Evolutionary conservation across 768 basidiomycete genomes (phyloP).

Genomic region (Agaricus subrufescens): DNA sequence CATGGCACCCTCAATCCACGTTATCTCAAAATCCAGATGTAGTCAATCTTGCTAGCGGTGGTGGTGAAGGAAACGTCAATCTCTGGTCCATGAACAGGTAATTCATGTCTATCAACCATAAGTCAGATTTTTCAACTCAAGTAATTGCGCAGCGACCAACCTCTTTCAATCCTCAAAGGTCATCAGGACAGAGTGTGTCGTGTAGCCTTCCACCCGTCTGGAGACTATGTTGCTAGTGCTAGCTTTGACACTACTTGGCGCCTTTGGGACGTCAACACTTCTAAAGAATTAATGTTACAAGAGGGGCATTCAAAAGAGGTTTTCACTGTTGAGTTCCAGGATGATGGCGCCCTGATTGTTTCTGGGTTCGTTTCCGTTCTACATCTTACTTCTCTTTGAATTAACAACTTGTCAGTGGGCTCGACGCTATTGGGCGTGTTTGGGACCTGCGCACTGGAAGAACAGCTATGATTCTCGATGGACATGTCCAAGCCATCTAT

Average conservation of each 20-base stretch:
- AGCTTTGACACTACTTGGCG: slow-evolving; percentile 98
- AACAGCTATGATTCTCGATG: slow-evolving; percentile 97
- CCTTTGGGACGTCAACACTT: slow-evolving; percentile 86
- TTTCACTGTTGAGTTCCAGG: slow-evolving; percentile 92
- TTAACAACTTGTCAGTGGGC: slow-evolving; percentile 50
- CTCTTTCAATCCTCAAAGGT: slow-evolving; percentile 81
- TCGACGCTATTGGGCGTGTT: slow-evolving; percentile 94
- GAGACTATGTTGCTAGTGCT: slow-evolving; percentile 88
- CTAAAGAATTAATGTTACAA: slow-evolving; percentile 81
- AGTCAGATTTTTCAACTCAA: slow-evolving; percentile 4
- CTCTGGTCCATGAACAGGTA: slow-evolving; percentile 89
- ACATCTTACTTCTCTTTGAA: background rate
- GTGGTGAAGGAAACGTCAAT: slow-evolving; percentile 79
- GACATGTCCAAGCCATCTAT: slow-evolving; percentile 91
- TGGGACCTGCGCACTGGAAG: slow-evolving; percentile 96
- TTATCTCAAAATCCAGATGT: slow-evolving; percentile 54
- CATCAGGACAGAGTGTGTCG: slow-evolving; percentile 90
- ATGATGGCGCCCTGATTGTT: slow-evolving; percentile 88
- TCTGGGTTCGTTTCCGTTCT: slow-evolving; percentile 76
- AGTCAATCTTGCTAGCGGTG: slow-evolving; percentile 89
- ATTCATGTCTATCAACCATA: slow-evolving; percentile 13
- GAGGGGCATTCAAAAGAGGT: slow-evolving; percentile 98
- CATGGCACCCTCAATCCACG: slow-evolving; percentile 96
- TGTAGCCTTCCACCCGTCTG: slow-evolving; percentile 95
- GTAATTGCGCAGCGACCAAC: slow-evolving; percentile 58